phyloP scores from a whole-genome alignment of 1,139 yeast genomes.

The Taiozyma sp. region DNA sequence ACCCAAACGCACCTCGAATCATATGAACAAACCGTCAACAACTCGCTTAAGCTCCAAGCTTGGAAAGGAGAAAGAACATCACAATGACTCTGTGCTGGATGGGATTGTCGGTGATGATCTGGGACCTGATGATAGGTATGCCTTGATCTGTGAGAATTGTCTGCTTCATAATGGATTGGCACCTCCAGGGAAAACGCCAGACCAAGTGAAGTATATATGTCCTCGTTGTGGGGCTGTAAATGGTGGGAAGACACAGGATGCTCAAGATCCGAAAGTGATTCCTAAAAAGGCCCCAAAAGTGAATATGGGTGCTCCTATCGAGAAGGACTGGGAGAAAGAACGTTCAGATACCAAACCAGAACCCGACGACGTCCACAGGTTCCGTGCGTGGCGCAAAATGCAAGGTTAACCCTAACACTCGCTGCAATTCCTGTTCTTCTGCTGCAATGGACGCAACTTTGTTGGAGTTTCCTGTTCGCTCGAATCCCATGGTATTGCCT shows the following conservation, averaged over 20 bases:
- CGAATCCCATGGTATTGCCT: constrained; percentile 1
- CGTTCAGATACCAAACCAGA: neutral
- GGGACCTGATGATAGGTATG: constrained; percentile 58
- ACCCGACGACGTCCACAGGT: neutral
- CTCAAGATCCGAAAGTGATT: neutral
- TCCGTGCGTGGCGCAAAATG: neutral
- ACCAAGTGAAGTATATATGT: constrained; percentile 56
- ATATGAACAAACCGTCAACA: neutral
- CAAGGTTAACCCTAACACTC: neutral
- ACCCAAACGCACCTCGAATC: neutral
- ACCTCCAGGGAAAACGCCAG: constrained; percentile 61
- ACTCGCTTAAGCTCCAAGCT: neutral
- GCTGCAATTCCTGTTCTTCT: neutral
- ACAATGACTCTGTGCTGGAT: constrained; percentile 32
- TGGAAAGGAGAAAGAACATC: neutral
- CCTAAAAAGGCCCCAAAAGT: neutral
- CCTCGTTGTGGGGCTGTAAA: constrained; percentile 65
- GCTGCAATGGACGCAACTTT: neutral
- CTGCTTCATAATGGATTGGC: constrained; percentile 76
- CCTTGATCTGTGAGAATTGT: constrained; percentile 66
- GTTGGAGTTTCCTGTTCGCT: neutral
- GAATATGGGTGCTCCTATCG: neutral
- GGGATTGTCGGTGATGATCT: constrained; percentile 63
- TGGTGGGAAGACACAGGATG: constrained; percentile 7
- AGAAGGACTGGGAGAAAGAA: neutral